These are phyloP conservation scores for Ascochyta koolunga DNA, from an alignment of 2,329 filamentous ascomycete species.

Conservation along the genomic window DNA sequence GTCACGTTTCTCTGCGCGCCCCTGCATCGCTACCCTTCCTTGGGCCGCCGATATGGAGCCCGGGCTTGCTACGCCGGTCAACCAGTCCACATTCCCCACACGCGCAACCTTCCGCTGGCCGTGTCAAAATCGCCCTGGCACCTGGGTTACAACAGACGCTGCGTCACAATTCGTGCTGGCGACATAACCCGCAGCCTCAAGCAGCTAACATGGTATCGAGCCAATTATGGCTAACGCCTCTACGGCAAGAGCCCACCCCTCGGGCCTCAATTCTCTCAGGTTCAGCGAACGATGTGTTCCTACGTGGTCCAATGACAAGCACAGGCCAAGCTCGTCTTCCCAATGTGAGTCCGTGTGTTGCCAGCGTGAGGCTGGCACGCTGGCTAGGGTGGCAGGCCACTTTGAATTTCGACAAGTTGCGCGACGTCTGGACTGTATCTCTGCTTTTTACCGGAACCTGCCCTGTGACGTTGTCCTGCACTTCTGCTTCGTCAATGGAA, in stretches of 20 bases:
- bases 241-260: constrained; percentile 33
- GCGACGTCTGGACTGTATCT: constrained; percentile 32
- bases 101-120: constrained; percentile 27
- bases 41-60: constrained; percentile 26
- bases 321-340: constrained; percentile 33
- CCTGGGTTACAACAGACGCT: constrained; percentile 32
- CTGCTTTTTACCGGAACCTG: constrained; percentile 25
- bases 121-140: constrained; percentile 20
- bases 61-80: constrained; percentile 27
- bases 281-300: constrained; percentile 34
- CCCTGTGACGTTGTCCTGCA: constrained; percentile 44
- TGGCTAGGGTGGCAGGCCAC: constrained; percentile 42
- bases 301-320: constrained; percentile 47
- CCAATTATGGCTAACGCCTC: constrained; percentile 33
- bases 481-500: constrained; percentile 36
- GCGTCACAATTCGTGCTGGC: constrained; percentile 32
- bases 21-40: constrained; percentile 35
- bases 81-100: constrained; percentile 27
- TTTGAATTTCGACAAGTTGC: constrained; percentile 32
- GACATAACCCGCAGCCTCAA: constrained; percentile 27
- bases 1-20: constrained; percentile 28
- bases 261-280: constrained; percentile 37
- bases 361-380: constrained; percentile 43
- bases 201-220: constrained; percentile 33
- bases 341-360: constrained; percentile 32